A percentile compares a stretch with the other conserved stretches of the same genome.
phyloP scores from a whole-genome alignment of 768 basidiomycete genomes.

The Tulasnella sp. region DNA sequence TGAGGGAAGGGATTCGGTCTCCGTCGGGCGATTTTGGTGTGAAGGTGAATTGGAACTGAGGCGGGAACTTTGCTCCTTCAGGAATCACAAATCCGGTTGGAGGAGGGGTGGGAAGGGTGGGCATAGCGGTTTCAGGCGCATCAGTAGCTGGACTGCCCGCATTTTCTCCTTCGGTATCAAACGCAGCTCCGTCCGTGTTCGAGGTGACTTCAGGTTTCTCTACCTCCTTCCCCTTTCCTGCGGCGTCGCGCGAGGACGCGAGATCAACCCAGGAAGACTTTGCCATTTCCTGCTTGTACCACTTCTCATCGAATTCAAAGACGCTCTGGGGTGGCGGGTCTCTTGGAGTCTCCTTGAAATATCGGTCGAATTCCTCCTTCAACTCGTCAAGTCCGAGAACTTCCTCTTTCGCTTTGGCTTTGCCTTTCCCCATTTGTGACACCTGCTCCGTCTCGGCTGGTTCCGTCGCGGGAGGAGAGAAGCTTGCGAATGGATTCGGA shows the following conservation, averaged over 20 bases:
- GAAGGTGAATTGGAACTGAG: not conserved
- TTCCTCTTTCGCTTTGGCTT: not conserved
- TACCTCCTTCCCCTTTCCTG: not conserved
- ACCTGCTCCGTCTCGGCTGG: not conserved
- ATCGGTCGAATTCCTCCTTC: not conserved
- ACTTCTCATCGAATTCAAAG: not conserved
- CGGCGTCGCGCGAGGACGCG: not conserved
- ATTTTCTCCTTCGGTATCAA: not conserved
- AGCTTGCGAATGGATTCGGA: not conserved
- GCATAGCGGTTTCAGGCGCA: not conserved
- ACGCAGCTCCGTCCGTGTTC: not conserved
- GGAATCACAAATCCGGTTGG: not conserved
- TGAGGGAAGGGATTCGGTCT: not conserved
- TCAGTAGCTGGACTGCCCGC: not conserved
- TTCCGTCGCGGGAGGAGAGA: not conserved
- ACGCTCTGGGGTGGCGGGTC: not conserved
- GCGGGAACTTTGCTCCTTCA: not conserved
- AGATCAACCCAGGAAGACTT: not conserved
- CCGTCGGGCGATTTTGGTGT: not conserved
- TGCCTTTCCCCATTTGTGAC: not conserved
- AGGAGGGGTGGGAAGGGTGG: not conserved
- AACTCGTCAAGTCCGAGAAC: not conserved
- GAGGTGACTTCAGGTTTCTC: not conserved
- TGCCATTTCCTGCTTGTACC: not conserved
- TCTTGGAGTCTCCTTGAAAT: slow-evolving; percentile 4